Evolutionary conservation across 2,329 filamentous ascomycete genomes (phyloP), one percentile per base, ranked within the genome.

Genomic region (Colletotrichum gloeosporioides): DNA sequence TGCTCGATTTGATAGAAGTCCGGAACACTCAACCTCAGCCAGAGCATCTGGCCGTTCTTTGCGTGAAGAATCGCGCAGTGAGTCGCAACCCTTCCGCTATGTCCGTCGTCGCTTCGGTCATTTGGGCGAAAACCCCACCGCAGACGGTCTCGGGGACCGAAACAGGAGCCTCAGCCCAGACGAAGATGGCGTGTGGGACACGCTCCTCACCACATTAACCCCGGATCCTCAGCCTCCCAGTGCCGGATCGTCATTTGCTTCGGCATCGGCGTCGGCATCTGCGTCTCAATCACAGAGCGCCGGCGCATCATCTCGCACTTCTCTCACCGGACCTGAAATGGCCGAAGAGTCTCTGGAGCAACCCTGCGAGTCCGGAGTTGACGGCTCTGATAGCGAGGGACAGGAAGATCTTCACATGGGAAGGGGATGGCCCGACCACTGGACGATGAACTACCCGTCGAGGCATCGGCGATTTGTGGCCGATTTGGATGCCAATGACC

Each of bases 61-160:
- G 36, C 64, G 36, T 9, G 64, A 53, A 10, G 69, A 63, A 13
- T 27, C 69, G 32, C 63, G 39, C 13, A 9, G 31, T n/a, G 31
- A n/a, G 12, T 57, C 53, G 34, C 34, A 57, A 29, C 32, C 34
- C 4, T 39, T 53, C 10, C 57, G 36, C 18, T 27, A 57, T 49
- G 69, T 27, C 22, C 66, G 36, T 22, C 31, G 49, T 61, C 31
- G 16, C 63, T 44, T 34, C 39, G 74, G 70, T 22, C 71, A 73
- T 31, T 15, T 62, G n/a, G 71, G 22, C 7, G 73, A 76, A 18
- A 32, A 39, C 7, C 25, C 73, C 25, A 70, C 59, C 64, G 76
- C 94, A 2, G 93, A 98, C 83, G 95, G 95, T 6, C 90, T 98
- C 18, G 96, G 95, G 49, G 95, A 98, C 84, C 94, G 96, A 75